These are phyloP conservation scores for Pochonia chlamydosporia DNA, from an alignment of 2,329 filamentous ascomycete genomes.

Conservation along the genomic window DNA sequence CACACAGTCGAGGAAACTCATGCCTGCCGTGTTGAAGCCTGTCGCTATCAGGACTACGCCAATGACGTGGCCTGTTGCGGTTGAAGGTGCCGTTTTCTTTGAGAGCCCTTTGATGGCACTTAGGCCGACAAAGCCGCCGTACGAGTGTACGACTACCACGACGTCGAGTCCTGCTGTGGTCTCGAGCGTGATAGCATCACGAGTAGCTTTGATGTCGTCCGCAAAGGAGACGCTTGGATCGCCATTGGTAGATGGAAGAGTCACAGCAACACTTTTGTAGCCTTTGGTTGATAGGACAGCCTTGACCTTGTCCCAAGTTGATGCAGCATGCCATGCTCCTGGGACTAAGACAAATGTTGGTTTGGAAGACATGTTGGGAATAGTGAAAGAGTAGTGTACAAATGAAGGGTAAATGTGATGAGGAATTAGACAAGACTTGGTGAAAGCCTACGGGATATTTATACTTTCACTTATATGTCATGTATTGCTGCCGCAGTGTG, in stretches of 20 bases:
- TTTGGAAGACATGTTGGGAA: no score
- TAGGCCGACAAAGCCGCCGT: constrained; percentile 39
- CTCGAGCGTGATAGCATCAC: constrained; percentile 28
- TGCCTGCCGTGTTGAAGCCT: constrained; percentile 32
- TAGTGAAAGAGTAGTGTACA: no score
- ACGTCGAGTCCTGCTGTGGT: constrained; percentile 33
- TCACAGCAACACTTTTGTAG: no score
- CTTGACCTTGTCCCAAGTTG: no score
- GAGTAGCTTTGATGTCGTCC: constrained; percentile 35
- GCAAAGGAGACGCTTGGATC: constrained; percentile 31
- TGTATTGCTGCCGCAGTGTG: no score
- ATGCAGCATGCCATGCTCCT: no score
- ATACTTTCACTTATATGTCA: no score
- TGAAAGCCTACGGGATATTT: no score
- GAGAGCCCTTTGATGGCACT: constrained; percentile 40
- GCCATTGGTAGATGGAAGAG: constrained; percentile 31
- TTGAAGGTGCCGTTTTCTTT: constrained; percentile 3
- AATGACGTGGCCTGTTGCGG: constrained; percentile 29
- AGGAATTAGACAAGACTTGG: no score
- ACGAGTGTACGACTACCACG: constrained; percentile 42
- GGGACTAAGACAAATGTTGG: no score
- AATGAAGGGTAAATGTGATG: no score
- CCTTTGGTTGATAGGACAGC: no score
- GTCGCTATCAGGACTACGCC: constrained; percentile 39
- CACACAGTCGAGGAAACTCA: constrained; percentile 34